Evolutionary conservation across 2,329 filamentous ascomycete species (phyloP).

Genomic region (Penicillium sp.): DNA sequence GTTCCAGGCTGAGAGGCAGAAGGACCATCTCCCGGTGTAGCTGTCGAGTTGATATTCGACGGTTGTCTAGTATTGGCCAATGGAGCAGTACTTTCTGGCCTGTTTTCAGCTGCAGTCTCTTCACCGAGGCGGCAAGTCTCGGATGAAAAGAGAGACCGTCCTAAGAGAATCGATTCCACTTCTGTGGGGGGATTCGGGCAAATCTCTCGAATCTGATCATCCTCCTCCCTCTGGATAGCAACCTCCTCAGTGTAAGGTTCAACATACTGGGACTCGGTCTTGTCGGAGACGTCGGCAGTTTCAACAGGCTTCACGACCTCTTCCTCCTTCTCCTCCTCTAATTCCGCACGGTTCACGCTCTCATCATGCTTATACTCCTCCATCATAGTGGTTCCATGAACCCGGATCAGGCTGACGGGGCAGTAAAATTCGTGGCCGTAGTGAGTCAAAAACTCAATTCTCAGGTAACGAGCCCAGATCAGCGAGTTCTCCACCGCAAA

Average conservation of each 20-base stretch:
- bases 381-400: conserved; percentile 94
- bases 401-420: conserved; percentile 82
- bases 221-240: conserved; percentile 12
- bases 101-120: conserved; percentile 9
- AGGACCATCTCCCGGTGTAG: conserved; percentile 5
- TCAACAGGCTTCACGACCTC: conserved; percentile 56
- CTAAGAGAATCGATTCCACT: conserved; percentile 22
- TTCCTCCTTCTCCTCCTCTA: conserved; percentile 41
- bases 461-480: conserved; percentile 92
- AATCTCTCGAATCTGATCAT: conserved; percentile 4
- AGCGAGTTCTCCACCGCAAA: conserved; percentile 93
- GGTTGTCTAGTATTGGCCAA: conserved; percentile 25
- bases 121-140: conserved; percentile 28
- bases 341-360: conserved; percentile 62
- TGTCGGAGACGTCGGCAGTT: conserved; percentile 24
- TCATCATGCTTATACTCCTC: conserved; percentile 89
- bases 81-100: conserved; percentile 22
- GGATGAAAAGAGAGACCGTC: background rate
- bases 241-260: conserved; percentile 31
- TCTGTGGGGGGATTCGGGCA: conserved; percentile 25
- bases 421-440: conserved; percentile 98
- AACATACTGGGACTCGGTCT: conserved; percentile 21
- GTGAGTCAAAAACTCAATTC: conserved; percentile 88
- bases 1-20: conserved; percentile 14
- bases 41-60: conserved; percentile 15